Evolutionary conservation across 2,329 filamentous ascomycete species (phyloP), one percentile per base, ranked within the genome.

Genomic region (Colletotrichum sp.): DNA sequence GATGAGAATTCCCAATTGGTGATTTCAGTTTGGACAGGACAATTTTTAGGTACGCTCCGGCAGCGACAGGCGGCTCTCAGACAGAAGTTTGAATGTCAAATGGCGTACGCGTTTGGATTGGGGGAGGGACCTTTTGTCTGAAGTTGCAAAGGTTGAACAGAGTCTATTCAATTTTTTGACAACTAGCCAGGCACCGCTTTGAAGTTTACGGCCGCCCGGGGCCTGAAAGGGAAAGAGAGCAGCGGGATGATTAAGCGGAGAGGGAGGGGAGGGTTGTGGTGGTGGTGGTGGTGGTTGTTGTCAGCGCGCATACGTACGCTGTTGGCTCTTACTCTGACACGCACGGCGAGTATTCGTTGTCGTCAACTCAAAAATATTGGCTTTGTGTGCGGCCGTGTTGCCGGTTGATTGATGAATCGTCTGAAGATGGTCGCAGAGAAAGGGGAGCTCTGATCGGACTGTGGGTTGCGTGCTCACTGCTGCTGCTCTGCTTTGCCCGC

Each of bases 401-500:
- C 68, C 18, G 52, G 72, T 67, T 67, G 68, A 75, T 75, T 63
- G 52, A 71, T 70, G 21, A 43, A 32, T 64, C 72, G 63, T 75
- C 72, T 67, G 55, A 63, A 75, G 55, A 55, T 34, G 28, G 36
- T 60, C 28, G 18, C 26, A n/a, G 9, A 15, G 36, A n/a, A n/a
- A 30, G 10, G 52, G 64, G 63, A 61, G 63, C 28, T 52, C 43
- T 43, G 36, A 43, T 43, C 26, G 16, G 57, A 13, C 57, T 32
- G 57, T 30, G 26, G 26, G 57, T 32, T 60, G 57, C 57, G 57
- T 32, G 57, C 57, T 60, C 26, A 10, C 8, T 30, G 8, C 15
- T 15, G 48, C 34, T 36, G 13, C 34, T 15, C 34, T 38, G 34
- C 36, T 71, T n/a, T 26, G 24, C 32, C 36, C 30, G 55, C 16